Evolutionary conservation across 1,284 basidiomycete genomes (phyloP), one percentile per base, ranked within the genome.

Genomic region (Melanopsichium pennsylvanicum): DNA sequence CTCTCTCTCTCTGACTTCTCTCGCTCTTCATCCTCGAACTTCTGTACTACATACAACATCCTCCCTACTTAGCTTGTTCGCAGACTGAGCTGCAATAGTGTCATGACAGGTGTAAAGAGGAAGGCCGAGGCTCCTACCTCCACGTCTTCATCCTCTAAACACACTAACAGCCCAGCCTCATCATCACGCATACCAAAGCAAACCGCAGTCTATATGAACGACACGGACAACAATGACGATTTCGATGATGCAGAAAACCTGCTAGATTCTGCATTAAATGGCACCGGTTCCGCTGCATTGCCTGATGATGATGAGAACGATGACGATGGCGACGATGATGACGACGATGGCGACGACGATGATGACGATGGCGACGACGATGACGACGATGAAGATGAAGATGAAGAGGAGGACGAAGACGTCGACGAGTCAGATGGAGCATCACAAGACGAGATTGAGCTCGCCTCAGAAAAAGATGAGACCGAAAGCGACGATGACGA

Each of bases 161-260:
- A 51, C 31, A 48, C 38, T 27, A 41, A 46, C 18, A 43, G 47
- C 35, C 51, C 54, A 4, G 45, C 48, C 19, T 36, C 42, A 23
- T 40, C 52, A 9, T 38, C 45, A 4, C 45, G 50, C 19, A 63
- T 45, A 16, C 15, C 26, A 7, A 48, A 46, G n/a, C 36, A 29
- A 5, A 32, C 36, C 0, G n/a, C 54, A 2, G 16, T 51, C 13
- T 46, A 51, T 43, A 42, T 57, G 54, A 58, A 52, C 39, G 56
- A 64, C 35, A 57, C 57, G 33, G 61, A 72, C 22, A 62, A 78
- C 49, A 70, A 79, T 22, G 72, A 77, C 35, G 78, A 75, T 36
- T 71, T 72, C 18, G 78, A 77, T 31, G 77, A 79, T 37, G 74
- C 45, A 12, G 72, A 75, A 33, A 74, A 71, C 15, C 55, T 75